phyloP scores from a whole-genome alignment of 257 asterid genomes.

The Coffea canephora region DNA sequence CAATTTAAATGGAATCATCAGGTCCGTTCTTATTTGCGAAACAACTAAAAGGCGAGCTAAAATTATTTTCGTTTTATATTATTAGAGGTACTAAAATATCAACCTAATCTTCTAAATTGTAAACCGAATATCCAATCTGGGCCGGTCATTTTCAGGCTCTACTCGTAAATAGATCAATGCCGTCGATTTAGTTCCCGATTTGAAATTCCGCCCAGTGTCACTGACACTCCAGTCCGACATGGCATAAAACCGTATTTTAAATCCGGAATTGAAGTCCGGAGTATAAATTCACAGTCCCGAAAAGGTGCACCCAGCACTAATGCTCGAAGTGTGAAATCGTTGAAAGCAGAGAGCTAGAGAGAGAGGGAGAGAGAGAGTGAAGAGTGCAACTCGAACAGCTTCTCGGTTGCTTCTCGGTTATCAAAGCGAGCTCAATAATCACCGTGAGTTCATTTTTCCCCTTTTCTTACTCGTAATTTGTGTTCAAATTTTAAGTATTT shows the following conservation, averaged over 20 bases:
- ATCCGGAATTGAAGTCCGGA: constrained; percentile 84
- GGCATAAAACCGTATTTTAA: constrained; percentile 61
- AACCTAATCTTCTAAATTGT: neutral
- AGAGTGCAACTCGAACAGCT: constrained; percentile 13
- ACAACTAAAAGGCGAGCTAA: no score
- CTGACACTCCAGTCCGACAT: constrained; percentile 39
- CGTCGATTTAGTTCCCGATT: constrained; percentile 24
- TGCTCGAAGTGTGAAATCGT: constrained; percentile 27
- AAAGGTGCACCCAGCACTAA: constrained; percentile 11
- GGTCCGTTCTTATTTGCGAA: no score
- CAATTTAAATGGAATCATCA: no score
- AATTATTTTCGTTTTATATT: no score
- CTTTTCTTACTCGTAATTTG: neutral
- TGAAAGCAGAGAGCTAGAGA: constrained; percentile 23
- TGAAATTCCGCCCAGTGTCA: constrained; percentile 47
- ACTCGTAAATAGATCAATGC: constrained; percentile 21
- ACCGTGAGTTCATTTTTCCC: constrained; percentile 28
- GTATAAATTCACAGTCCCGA: constrained; percentile 28
- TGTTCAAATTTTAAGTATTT: neutral
- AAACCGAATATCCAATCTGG: neutral
- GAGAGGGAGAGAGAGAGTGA: constrained; percentile 6
- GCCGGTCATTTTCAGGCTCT: neutral
- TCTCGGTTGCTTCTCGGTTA: constrained; percentile 11
- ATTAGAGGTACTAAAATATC: no score
- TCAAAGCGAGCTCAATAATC: constrained; percentile 23